Conservation (phyloP, 306 rosid genomes). For the Cucumis melo region DNA sequence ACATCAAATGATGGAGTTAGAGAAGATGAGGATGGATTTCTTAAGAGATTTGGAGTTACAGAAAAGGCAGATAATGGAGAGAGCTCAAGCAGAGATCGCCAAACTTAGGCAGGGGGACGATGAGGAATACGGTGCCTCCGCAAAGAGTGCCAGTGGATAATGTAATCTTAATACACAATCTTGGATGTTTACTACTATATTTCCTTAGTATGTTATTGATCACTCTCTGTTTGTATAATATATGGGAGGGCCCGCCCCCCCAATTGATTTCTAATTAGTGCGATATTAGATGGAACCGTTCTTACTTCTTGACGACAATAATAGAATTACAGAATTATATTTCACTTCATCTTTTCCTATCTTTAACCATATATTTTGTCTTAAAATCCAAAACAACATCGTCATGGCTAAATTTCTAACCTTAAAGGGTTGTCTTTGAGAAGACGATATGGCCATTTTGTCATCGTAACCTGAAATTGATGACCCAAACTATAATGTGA, state of each 20-base stretch:
- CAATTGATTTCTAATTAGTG: background rate
- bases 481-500: background rate
- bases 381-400: background rate
- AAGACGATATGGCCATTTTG: background rate
- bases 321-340: background rate
- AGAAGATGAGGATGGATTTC: slow-evolving; percentile 83
- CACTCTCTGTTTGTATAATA: background rate
- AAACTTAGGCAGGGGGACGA: slow-evolving; percentile 47
- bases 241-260: background rate
- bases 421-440: background rate
- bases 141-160: slow-evolving; percentile 2
- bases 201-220: background rate
- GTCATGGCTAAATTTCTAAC: background rate
- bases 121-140: slow-evolving; percentile 40
- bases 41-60: slow-evolving; percentile 63
- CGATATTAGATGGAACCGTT: background rate
- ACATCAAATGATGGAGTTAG: slow-evolving; percentile 65
- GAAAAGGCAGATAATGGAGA: slow-evolving; percentile 59
- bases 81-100: slow-evolving; percentile 50
- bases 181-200: background rate
- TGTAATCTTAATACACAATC: background rate
- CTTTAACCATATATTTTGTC: background rate
- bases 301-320: background rate
- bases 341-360: background rate
- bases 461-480: background rate